A percentile compares a stretch with the other conserved stretches of the same genome.
Evolutionary conservation across 2,329 filamentous ascomycete genomes (phyloP).

Genomic region (Torrubiellomyces zombiae): DNA sequence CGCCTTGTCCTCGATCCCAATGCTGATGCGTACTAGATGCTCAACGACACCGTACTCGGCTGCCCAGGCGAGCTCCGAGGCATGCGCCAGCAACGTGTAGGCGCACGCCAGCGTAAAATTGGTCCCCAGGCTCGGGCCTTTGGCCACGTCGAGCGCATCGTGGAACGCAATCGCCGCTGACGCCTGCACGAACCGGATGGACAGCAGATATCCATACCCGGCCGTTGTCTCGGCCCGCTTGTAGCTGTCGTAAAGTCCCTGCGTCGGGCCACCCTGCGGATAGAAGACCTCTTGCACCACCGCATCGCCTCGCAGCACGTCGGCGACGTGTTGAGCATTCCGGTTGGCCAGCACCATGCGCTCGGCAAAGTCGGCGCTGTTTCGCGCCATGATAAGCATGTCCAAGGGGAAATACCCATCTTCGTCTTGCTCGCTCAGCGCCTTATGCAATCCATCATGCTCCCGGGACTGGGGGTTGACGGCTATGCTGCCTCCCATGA

Average conservation of each 20-base stretch:
- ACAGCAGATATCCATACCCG: slow-evolving; percentile 35
- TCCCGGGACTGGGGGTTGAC: slow-evolving; percentile 24
- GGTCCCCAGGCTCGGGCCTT: slow-evolving; percentile 34
- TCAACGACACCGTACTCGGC: slow-evolving; percentile 20
- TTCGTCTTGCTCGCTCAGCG: slow-evolving; percentile 7
- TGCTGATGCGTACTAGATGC: slow-evolving; percentile 25
- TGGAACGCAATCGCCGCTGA: slow-evolving; percentile 26
- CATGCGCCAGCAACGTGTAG: slow-evolving; percentile 24
- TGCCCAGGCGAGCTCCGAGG: slow-evolving; percentile 18
- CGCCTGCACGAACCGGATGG: slow-evolving; percentile 26
- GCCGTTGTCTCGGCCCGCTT: slow-evolving; percentile 16
- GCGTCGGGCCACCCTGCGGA: slow-evolving; percentile 19
- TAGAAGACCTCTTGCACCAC: slow-evolving; percentile 19
- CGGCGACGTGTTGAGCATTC: slow-evolving; percentile 10
- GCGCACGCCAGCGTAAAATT: slow-evolving; percentile 26
- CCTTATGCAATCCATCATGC: slow-evolving; percentile 14
- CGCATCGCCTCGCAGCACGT: slow-evolving; percentile 10
- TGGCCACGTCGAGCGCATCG: slow-evolving; percentile 27
- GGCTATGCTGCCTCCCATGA: slow-evolving; percentile 29
- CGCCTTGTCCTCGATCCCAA: slow-evolving; percentile 27
- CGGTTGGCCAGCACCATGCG: slow-evolving; percentile 14
- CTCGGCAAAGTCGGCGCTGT: slow-evolving; percentile 19
- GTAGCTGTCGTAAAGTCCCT: slow-evolving; percentile 14
- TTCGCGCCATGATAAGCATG: slow-evolving; percentile 17
- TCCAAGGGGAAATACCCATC: slow-evolving; percentile 12